Conservation (phyloP, 805 yeast species). For the Monosporozyma aquatica region DNA sequence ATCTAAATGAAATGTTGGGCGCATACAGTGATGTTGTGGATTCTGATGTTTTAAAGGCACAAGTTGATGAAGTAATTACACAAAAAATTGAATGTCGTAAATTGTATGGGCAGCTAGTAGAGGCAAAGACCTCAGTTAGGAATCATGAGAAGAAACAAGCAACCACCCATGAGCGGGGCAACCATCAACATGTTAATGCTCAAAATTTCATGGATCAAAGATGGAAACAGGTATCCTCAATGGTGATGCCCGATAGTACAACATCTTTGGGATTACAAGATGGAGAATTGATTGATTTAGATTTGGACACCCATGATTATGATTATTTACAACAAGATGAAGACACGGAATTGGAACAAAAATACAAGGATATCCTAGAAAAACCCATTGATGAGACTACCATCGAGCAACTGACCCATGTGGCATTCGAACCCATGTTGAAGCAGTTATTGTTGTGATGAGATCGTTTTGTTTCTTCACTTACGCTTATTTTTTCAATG, state of each 20-base stretch:
- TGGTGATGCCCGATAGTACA: constrained; percentile 34
- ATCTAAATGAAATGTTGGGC: constrained; percentile 30
- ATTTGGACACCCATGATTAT: constrained; percentile 26
- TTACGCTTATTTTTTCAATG: background rate
- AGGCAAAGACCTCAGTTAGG: constrained; percentile 11
- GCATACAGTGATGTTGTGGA: constrained; percentile 23
- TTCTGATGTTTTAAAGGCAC: constrained; percentile 25
- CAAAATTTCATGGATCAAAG: constrained; percentile 30
- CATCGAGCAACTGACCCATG: constrained; percentile 17
- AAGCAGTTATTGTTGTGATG: background rate
- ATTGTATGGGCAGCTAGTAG: constrained; percentile 23
- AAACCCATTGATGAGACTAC: constrained; percentile 16
- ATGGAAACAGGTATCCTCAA: constrained; percentile 38
- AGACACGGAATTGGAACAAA: constrained; percentile 23
- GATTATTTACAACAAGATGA: constrained; percentile 14
- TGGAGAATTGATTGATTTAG: constrained; percentile 39
- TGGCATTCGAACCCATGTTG: background rate
- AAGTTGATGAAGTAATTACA: constrained; percentile 33
- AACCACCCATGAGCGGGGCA: too few species aligned
- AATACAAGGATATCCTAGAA: constrained; percentile 23
- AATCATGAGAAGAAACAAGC: constrained; percentile 11
- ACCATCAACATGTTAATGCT: constrained; percentile 9
- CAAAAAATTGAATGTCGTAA: constrained; percentile 31
- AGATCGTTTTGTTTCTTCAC: too few species aligned
- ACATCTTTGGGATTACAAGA: constrained; percentile 43